Percentiles rank a stretch among this genome's conserved stretches.
phyloP scores from a whole-genome alignment of 2,329 filamentous ascomycete genomes.

The Cytospora piceicola region DNA sequence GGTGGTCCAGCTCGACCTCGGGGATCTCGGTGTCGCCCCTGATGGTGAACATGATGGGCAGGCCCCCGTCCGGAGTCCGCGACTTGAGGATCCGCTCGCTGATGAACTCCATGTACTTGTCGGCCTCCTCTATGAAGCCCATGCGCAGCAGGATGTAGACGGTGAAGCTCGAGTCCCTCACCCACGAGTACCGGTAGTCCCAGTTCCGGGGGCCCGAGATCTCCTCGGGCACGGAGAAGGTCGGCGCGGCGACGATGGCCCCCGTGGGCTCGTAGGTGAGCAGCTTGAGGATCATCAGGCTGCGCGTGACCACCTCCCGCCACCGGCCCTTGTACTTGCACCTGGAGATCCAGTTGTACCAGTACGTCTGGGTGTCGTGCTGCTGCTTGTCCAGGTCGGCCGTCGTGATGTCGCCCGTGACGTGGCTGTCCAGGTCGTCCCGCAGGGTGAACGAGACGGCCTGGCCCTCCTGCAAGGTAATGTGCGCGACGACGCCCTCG shows the following conservation, averaged over 20 bases:
- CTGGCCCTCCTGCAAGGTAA: constrained; percentile 68
- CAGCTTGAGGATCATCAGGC: constrained; percentile 75
- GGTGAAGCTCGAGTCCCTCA: constrained; percentile 76
- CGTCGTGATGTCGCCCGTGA: constrained; percentile 61
- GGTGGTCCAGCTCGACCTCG: constrained; percentile 68
- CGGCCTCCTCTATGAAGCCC: constrained; percentile 75
- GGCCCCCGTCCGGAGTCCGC: constrained; percentile 59
- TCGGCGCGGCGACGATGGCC: constrained; percentile 76
- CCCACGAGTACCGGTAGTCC: constrained; percentile 80
- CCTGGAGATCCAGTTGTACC: constrained; percentile 74
- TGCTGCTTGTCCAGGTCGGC: constrained; percentile 64
- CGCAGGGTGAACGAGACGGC: constrained; percentile 71
- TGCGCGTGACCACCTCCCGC: constrained; percentile 71
- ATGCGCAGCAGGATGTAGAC: constrained; percentile 78
- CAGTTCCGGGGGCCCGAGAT: constrained; percentile 68
- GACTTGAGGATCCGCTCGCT: constrained; percentile 70
- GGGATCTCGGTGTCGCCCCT: constrained; percentile 75
- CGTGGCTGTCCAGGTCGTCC: constrained; percentile 61
- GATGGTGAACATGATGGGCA: constrained; percentile 85
- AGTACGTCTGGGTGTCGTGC: constrained; percentile 71
- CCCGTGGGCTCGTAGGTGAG: constrained; percentile 79
- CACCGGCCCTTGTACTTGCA: constrained; percentile 74
- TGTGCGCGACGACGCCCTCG: constrained; percentile 64
- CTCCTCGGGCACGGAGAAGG: constrained; percentile 76
- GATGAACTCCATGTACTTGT: constrained; percentile 80